Percentiles rank a stretch among this genome's conserved stretches.
Conservation (phyloP, 1,284 basidiomycete genomes). For the Laetiporus sulphureus region DNA sequence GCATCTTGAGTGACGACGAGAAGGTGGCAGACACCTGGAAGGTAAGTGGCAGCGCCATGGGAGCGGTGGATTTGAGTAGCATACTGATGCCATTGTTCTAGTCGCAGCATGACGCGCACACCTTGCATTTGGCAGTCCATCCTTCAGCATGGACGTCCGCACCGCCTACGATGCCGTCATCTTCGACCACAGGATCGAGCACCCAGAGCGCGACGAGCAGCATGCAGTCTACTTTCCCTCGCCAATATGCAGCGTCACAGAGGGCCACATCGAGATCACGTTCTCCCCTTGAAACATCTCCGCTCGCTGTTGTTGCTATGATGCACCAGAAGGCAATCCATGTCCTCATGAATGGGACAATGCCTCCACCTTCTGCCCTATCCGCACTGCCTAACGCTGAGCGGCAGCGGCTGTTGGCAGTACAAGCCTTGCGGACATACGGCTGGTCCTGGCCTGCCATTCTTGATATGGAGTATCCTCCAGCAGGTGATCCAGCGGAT, state of each 20-base stretch:
- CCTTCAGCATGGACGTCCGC: constrained; percentile 62
- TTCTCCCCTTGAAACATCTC: not conserved
- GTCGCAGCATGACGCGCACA: constrained; percentile 49
- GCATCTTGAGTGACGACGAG: constrained; percentile 59
- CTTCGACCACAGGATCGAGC: constrained; percentile 3
- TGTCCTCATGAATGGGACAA: constrained; percentile 20
- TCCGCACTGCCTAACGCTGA: constrained; percentile 14
- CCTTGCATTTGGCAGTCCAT: constrained; percentile 70
- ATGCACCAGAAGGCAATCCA: constrained; percentile 28
- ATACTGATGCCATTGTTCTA: constrained; percentile 21
- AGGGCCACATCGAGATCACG: too few relatives aligned
- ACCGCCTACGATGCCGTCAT: constrained; percentile 29
- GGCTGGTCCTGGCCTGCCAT: constrained; percentile 61
- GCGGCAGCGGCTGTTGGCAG: constrained; percentile 20
- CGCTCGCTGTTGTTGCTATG: constrained; percentile 20
- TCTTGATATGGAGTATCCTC: constrained; percentile 50
- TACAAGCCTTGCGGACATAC: constrained; percentile 26
- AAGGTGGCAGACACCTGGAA: constrained; percentile 62
- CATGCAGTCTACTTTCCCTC: too few relatives aligned
- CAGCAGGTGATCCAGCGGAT: constrained; percentile 24
- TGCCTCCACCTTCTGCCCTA: constrained; percentile 9
- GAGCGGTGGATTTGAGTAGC: not conserved
- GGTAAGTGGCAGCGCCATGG: constrained; percentile 32
- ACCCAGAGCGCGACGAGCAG: not conserved
- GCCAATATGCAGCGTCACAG: too few relatives aligned